These are phyloP conservation scores for Pezicula neosporulosa DNA, from an alignment of 2,329 filamentous ascomycete genomes.

Conservation along the genomic window DNA sequence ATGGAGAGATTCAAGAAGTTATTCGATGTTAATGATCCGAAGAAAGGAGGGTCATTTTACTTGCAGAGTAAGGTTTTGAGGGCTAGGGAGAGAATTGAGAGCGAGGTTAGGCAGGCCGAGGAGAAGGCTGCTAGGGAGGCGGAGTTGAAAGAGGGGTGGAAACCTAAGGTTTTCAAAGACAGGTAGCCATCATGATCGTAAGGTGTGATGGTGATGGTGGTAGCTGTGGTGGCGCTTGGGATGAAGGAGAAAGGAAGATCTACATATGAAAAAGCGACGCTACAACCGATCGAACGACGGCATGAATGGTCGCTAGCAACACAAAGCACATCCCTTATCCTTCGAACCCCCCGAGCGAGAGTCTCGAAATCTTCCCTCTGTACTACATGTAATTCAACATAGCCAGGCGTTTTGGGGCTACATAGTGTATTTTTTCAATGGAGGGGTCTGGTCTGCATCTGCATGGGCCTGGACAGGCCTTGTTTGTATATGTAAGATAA, in stretches of 20 bases:
- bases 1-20: slow-evolving; percentile 88
- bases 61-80: slow-evolving; percentile 94
- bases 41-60: slow-evolving; percentile 97
- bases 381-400: slow-evolving; percentile 22
- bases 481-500: slow-evolving; percentile 22
- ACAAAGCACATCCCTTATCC: background rate
- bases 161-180: slow-evolving; percentile 93
- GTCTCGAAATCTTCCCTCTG: slow-evolving; percentile 29
- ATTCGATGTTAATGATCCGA: slow-evolving; percentile 90
- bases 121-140: slow-evolving; percentile 72
- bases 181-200: slow-evolving; percentile 40
- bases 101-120: slow-evolving; percentile 71
- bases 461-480: slow-evolving; percentile 8
- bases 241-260: slow-evolving; percentile 2
- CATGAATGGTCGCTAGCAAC: slow-evolving; percentile 6
- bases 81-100: slow-evolving; percentile 87
- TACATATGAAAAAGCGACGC: background rate
- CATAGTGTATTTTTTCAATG: slow-evolving; percentile 14
- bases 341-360: slow-evolving; percentile 8
- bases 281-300: background rate
- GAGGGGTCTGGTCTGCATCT: slow-evolving; percentile 17
- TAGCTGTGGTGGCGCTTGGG: slow-evolving; percentile 6
- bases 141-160: slow-evolving; percentile 82
- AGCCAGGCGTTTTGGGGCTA: slow-evolving; percentile 29
- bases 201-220: slow-evolving; percentile 1